Evolutionary conservation across 2,329 filamentous ascomycete genomes (phyloP).

Genomic region (Coniochaeta prunicola): DNA sequence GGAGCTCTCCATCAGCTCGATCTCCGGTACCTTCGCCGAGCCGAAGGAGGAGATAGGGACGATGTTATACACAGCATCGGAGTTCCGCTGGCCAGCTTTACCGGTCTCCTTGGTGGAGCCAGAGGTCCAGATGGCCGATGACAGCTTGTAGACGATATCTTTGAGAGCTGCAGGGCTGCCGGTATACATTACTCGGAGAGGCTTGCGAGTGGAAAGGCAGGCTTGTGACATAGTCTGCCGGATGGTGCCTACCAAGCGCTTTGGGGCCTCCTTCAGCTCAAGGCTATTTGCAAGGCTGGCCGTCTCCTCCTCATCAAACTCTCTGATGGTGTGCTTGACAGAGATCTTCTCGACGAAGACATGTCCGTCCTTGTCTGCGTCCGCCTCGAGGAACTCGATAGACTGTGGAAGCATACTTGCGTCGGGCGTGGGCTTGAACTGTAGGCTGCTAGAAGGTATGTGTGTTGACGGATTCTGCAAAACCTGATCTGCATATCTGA

Average conservation of each 20-base stretch:
- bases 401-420: slow-evolving; percentile 15
- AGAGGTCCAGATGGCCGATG: slow-evolving; percentile 37
- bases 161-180: slow-evolving; percentile 32
- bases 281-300: slow-evolving; percentile 23
- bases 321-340: slow-evolving; percentile 38
- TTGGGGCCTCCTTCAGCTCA: slow-evolving; percentile 23
- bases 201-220: slow-evolving; percentile 35
- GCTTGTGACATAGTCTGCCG: slow-evolving; percentile 41
- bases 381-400: slow-evolving; percentile 37
- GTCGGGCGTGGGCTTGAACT: slow-evolving; percentile 10
- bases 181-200: slow-evolving; percentile 41
- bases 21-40: slow-evolving; percentile 34
- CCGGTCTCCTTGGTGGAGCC: slow-evolving; percentile 19
- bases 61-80: slow-evolving; percentile 41
- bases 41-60: slow-evolving; percentile 43
- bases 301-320: slow-evolving; percentile 33
- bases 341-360: slow-evolving; percentile 28
- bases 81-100: slow-evolving; percentile 19
- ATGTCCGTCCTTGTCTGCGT: slow-evolving; percentile 14
- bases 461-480: slow-evolving; percentile 33
- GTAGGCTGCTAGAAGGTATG: slow-evolving; percentile 15
- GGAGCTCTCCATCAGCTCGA: slow-evolving; percentile 44
- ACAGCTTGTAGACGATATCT: slow-evolving; percentile 38
- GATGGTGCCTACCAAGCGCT: slow-evolving; percentile 32
- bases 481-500: slow-evolving; percentile 42